Evolutionary conservation across 1,139 yeast genomes (phyloP).

Genomic region (Candida frijolesensis): DNA sequence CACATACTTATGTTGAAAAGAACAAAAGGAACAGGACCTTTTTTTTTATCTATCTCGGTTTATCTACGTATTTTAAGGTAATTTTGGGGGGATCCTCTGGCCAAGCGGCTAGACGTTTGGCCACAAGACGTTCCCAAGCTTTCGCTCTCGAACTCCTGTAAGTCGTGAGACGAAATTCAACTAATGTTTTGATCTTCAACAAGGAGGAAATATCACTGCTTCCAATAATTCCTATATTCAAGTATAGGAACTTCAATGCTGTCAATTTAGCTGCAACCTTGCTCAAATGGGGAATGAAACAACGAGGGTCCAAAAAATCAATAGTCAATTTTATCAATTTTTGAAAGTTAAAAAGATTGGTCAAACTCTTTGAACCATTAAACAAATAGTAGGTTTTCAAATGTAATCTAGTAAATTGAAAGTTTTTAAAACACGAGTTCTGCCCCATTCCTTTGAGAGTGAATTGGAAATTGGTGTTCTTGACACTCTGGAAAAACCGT

Average conservation of each 20-base stretch:
- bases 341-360: slow-evolving; percentile 1
- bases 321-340: slow-evolving; percentile 2
- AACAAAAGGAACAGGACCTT: neutral
- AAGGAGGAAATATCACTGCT: neutral
- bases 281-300: neutral
- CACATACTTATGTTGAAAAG: no score
- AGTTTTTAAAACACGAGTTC: slow-evolving; percentile 2
- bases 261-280: neutral
- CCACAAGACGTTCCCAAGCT: neutral
- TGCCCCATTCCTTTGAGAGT: slow-evolving; percentile 1
- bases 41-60: neutral
- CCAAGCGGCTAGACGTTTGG: neutral
- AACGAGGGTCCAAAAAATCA: neutral
- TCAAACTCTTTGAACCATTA: neutral
- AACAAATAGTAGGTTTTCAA: slow-evolving; percentile 3
- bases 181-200: neutral
- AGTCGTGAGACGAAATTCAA: slow-evolving; percentile 3
- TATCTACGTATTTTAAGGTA: neutral
- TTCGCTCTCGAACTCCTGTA: neutral
- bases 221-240: slow-evolving; percentile 1
- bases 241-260: neutral
- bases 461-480: slow-evolving; percentile 4
- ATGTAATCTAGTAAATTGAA: slow-evolving; percentile 2
- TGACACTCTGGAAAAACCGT: neutral
- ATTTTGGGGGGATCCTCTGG: neutral